A percentile compares a stretch with the other conserved stretches of the same genome.
These are phyloP conservation scores for Pseudotsuga menziesii DNA, from an alignment of 75 land plant genomes.

Conservation along the genomic window DNA sequence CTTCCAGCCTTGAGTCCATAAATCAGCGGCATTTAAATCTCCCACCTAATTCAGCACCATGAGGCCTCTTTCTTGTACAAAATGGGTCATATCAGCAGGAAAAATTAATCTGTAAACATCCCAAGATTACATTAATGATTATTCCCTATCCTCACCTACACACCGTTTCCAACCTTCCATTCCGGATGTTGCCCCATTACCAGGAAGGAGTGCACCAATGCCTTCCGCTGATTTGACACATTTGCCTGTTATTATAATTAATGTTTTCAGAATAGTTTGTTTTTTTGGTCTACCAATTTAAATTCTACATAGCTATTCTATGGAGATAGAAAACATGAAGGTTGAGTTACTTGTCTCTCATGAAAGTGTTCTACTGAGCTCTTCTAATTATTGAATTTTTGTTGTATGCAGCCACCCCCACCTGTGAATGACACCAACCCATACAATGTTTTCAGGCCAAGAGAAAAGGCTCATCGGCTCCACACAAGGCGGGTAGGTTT, in stretches of 20 bases:
- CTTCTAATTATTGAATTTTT: not conserved
- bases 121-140: too few species aligned
- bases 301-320: not conserved
- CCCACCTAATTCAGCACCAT: too few species aligned
- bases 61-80: too few species aligned
- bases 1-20: too few species aligned
- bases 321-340: not conserved
- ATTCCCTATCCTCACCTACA: too few species aligned
- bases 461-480: slow-evolving; percentile 92
- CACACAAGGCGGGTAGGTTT: slow-evolving; percentile 88
- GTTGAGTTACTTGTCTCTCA: not conserved
- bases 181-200: too few species aligned
- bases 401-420: slow-evolving; percentile 86
- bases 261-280: not conserved
- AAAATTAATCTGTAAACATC: too few species aligned
- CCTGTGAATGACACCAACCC: slow-evolving; percentile 99
- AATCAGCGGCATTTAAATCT: too few species aligned
- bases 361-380: slow-evolving; percentile 1
- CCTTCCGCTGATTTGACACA: not conserved
- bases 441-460: slow-evolving; percentile 97
- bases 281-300: not conserved
- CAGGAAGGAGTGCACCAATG: too few species aligned
- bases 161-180: not conserved
- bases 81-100: too few species aligned
- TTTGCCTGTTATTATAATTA: not conserved